These are phyloP conservation scores for Boletellus emodensis DNA, from an alignment of 768 basidiomycete genomes.

Conservation along the genomic window DNA sequence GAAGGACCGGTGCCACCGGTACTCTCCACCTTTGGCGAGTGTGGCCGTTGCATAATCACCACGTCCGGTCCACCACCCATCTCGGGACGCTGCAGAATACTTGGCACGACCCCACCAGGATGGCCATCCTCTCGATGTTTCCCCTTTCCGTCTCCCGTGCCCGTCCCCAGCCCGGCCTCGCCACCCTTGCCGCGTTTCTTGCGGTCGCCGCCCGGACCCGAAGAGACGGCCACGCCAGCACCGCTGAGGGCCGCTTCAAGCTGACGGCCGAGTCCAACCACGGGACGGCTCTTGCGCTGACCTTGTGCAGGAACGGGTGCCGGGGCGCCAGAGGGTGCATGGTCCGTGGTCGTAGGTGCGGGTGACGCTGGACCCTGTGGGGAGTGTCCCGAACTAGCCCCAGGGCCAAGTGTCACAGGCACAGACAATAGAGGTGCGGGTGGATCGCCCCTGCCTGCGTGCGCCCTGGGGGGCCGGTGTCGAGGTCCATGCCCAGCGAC, in stretches of 20 bases:
- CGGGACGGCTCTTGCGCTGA: conserved; percentile 47
- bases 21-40: neutral
- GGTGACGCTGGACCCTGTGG: neutral
- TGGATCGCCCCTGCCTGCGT: conserved; percentile 7
- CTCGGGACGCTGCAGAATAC: conserved; percentile 27
- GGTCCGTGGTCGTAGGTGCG: neutral
- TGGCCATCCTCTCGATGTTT: conserved; percentile 15
- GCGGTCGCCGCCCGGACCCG: conserved; percentile 21
- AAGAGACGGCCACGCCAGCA: conserved; percentile 43
- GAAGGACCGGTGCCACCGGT: neutral
- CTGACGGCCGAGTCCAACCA: conserved; percentile 61
- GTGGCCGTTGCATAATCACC: conserved; percentile 10
- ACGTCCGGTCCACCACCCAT: conserved; percentile 5
- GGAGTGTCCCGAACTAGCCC: neutral
- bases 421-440: neutral
- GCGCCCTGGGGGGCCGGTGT: conserved; percentile 17
- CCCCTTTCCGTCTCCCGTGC: neutral
- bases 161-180: conserved; percentile 2
- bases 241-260: conserved; percentile 72
- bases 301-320: neutral
- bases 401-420: neutral
- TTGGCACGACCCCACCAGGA: conserved; percentile 5
- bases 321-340: neutral
- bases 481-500: neutral
- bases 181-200: conserved; percentile 35